Conservation (phyloP, 1,284 basidiomycete species). For the Marasmius sp. region DNA sequence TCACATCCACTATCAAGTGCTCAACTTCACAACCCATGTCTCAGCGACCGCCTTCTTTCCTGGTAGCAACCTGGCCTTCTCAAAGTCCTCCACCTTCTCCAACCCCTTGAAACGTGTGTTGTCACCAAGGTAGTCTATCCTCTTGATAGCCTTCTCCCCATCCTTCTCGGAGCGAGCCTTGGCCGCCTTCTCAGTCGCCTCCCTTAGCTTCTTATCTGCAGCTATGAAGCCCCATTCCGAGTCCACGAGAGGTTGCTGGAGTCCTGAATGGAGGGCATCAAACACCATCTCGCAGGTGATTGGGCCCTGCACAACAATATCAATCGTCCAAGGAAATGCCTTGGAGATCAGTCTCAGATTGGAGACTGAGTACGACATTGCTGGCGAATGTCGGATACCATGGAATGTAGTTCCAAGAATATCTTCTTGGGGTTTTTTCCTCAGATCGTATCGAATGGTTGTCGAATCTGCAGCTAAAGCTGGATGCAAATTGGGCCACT, state of each 20-base stretch:
- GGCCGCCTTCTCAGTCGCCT: constrained; percentile 35
- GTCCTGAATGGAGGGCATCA: constrained; percentile 44
- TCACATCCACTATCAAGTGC: constrained; percentile 5
- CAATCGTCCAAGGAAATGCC: constrained; percentile 59
- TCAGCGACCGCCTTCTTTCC: constrained; percentile 34
- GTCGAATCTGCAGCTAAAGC: constrained; percentile 52
- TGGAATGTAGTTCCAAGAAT: constrained; percentile 44
- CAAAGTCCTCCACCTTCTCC: constrained; percentile 54
- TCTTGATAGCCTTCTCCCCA: constrained; percentile 35
- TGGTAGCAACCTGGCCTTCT: constrained; percentile 47
- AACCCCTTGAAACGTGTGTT: constrained; percentile 55
- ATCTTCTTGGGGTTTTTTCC: constrained; percentile 36
- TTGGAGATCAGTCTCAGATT: constrained; percentile 52
- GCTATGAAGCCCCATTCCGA: constrained; percentile 61
- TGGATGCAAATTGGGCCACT: constrained; percentile 47
- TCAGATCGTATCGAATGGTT: constrained; percentile 48
- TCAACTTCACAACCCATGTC: constrained; percentile 33
- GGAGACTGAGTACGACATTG: constrained; percentile 30
- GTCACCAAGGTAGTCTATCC: constrained; percentile 62
- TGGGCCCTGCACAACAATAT: constrained; percentile 40
- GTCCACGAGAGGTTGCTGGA: constrained; percentile 53
- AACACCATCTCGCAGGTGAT: constrained; percentile 55
- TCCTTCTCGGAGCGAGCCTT: constrained; percentile 26
- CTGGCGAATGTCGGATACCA: constrained; percentile 33
- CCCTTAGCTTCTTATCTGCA: constrained; percentile 31